phyloP scores from a whole-genome alignment of 2,329 filamentous ascomycete species.

The Fusarium buharicum region DNA sequence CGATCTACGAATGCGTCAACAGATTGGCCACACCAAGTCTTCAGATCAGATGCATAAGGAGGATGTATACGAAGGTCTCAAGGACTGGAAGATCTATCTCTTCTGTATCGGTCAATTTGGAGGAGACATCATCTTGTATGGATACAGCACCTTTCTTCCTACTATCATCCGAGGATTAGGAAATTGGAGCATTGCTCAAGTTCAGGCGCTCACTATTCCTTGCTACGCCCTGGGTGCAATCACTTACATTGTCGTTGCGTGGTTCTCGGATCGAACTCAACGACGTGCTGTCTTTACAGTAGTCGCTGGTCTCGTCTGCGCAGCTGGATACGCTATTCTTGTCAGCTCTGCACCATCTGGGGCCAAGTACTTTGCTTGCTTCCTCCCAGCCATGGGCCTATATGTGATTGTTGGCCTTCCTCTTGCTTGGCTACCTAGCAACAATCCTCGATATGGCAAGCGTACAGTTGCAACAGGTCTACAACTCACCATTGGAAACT shows the following conservation, averaged over 20 bases:
- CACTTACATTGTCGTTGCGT: slow-evolving; percentile 66
- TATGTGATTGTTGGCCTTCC: slow-evolving; percentile 59
- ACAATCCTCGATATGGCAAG: slow-evolving; percentile 72
- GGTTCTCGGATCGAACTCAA: slow-evolving; percentile 67
- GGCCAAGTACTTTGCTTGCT: slow-evolving; percentile 71
- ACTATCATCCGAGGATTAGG: slow-evolving; percentile 72
- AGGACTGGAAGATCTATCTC: slow-evolving; percentile 69
- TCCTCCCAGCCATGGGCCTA: slow-evolving; percentile 70
- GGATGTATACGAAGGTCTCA: slow-evolving; percentile 67
- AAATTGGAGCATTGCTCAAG: slow-evolving; percentile 51
- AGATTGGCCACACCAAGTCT: slow-evolving; percentile 46
- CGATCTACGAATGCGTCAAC: slow-evolving; percentile 44
- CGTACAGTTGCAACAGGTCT: slow-evolving; percentile 69
- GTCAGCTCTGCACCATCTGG: slow-evolving; percentile 63
- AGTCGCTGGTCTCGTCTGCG: slow-evolving; percentile 61
- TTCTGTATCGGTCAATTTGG: slow-evolving; percentile 71
- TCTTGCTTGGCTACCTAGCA: slow-evolving; percentile 60
- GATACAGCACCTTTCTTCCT: slow-evolving; percentile 71
- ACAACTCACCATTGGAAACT: slow-evolving; percentile 72
- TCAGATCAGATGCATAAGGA: slow-evolving; percentile 55
- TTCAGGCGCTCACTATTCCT: slow-evolving; percentile 75
- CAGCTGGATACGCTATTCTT: slow-evolving; percentile 67
- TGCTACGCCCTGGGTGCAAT: slow-evolving; percentile 72
- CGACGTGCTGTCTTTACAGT: slow-evolving; percentile 65
- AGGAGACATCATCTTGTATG: slow-evolving; percentile 71